Conservation (phyloP, 805 yeast genomes). For the Wickerhamiella bombiphila region DNA sequence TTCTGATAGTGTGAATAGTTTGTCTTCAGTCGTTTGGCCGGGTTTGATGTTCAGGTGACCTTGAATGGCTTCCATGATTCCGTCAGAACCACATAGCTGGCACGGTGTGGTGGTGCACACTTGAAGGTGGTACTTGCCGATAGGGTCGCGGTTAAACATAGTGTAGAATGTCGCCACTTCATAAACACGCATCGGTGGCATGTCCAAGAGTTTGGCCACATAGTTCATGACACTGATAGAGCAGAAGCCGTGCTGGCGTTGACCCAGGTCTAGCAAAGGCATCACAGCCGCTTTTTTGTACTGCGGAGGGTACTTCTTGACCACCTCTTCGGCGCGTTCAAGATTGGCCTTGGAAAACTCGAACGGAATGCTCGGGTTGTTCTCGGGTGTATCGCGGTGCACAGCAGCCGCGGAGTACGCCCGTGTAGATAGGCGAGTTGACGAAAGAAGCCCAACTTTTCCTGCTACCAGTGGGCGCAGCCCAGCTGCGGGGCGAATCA, state of each 20-base stretch:
- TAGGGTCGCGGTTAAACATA: constrained; percentile 75
- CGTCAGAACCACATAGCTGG: constrained; percentile 70
- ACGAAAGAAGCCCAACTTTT: no score
- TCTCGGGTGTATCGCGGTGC: constrained; percentile 57
- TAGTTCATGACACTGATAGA: constrained; percentile 81
- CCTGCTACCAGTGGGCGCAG: no score
- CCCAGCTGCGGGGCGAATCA: no score
- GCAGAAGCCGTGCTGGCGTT: constrained; percentile 75
- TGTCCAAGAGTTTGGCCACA: constrained; percentile 67
- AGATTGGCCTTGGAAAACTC: constrained; percentile 54
- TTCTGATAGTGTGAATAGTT: constrained; percentile 65
- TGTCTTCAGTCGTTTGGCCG: constrained; percentile 65
- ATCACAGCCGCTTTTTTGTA: constrained; percentile 78
- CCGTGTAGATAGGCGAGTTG: no score
- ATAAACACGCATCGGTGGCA: constrained; percentile 90
- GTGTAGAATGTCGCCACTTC: constrained; percentile 88
- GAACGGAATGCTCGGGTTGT: constrained; percentile 55
- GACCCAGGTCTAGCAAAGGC: constrained; percentile 79
- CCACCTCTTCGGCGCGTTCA: constrained; percentile 54
- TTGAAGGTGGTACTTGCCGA: constrained; percentile 73
- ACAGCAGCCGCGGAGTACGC: constrained; percentile 24
- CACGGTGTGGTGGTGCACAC: constrained; percentile 87
- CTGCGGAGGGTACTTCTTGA: constrained; percentile 71
- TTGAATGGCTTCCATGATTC: constrained; percentile 56
- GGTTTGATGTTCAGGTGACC: constrained; percentile 48